Conservation (phyloP, 768 basidiomycete species). For the Tulasnella calospora region DNA sequence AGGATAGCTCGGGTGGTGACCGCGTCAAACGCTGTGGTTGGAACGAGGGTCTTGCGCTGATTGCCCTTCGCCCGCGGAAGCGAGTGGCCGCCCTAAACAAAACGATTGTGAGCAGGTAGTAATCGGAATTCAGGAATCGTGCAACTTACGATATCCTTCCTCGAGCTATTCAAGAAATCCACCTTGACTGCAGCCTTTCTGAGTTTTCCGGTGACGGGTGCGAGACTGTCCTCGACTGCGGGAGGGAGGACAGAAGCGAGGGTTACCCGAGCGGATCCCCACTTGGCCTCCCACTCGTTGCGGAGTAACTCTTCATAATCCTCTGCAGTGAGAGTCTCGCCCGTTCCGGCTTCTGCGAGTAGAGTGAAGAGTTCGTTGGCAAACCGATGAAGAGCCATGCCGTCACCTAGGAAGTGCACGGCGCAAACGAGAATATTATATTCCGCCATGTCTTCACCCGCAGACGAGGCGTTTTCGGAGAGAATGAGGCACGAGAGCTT, state of each 20-base stretch:
- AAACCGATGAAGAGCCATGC: conserved; percentile 77
- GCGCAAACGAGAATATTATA: conserved; percentile 69
- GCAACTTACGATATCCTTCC: conserved; percentile 50
- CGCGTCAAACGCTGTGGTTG: conserved; percentile 18
- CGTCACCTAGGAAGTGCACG: conserved; percentile 79
- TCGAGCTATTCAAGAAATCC: conserved; percentile 54
- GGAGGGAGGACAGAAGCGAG: conserved; percentile 36
- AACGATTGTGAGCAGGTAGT: neutral
- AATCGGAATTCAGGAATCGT: neutral
- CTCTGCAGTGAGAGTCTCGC: conserved; percentile 11
- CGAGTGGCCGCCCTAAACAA: conserved; percentile 60
- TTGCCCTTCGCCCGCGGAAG: conserved; percentile 50
- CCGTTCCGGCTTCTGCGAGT: conserved; percentile 40
- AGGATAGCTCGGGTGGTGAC: conserved; percentile 27
- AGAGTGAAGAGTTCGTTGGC: conserved; percentile 75
- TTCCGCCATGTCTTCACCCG: conserved; percentile 36
- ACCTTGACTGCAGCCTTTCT: conserved; percentile 47
- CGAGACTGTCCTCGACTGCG: conserved; percentile 51
- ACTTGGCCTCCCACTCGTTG: conserved; percentile 37
- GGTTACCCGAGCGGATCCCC: conserved; percentile 31
- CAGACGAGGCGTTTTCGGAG: conserved; percentile 28
- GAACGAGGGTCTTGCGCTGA: conserved; percentile 51
- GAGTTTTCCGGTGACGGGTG: conserved; percentile 40
- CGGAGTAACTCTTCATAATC: conserved; percentile 30
- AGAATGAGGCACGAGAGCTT: conserved; percentile 60